A percentile compares a stretch with the other conserved stretches of the same genome.
Evolutionary conservation across 2,329 filamentous ascomycete genomes (phyloP).

Genomic region (Phialemoniopsis sp.): DNA sequence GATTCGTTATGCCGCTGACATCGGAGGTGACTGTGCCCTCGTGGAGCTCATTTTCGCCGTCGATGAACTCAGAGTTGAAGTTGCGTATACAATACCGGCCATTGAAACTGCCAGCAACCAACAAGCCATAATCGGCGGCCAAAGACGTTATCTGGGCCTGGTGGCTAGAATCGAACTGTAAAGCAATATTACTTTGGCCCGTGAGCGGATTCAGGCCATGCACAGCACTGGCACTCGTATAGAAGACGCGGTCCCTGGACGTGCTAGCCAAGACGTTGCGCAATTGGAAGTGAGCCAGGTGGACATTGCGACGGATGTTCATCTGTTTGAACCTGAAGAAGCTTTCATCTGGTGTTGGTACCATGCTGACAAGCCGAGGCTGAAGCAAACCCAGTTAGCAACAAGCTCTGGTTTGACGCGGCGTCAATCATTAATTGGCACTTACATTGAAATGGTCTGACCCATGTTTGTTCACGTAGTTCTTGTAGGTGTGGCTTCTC

Average conservation of each 20-base stretch:
- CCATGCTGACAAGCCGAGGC: slow-evolving; percentile 19
- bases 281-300: slow-evolving; percentile 62
- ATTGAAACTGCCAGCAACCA: slow-evolving; percentile 56
- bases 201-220: slow-evolving; percentile 48
- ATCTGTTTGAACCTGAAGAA: slow-evolving; percentile 58
- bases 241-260: slow-evolving; percentile 52
- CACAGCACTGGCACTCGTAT: slow-evolving; percentile 48
- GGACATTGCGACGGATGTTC: slow-evolving; percentile 47
- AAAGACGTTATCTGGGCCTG: slow-evolving; percentile 44
- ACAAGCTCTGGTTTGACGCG: background rate
- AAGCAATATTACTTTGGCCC: slow-evolving; percentile 35
- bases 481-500: slow-evolving; percentile 46
- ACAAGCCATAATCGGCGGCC: slow-evolving; percentile 46
- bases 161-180: slow-evolving; percentile 33
- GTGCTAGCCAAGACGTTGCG: slow-evolving; percentile 57
- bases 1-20: slow-evolving; percentile 58
- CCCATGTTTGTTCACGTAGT: slow-evolving; percentile 49
- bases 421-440: slow-evolving; percentile 7
- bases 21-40: slow-evolving; percentile 44
- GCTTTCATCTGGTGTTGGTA: slow-evolving; percentile 34
- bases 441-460: slow-evolving; percentile 46
- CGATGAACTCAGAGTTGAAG: slow-evolving; percentile 27
- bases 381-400: slow-evolving; percentile 3
- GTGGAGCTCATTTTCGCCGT: slow-evolving; percentile 23
- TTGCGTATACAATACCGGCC: slow-evolving; percentile 49